Percentiles rank a stretch among this genome's conserved stretches.
Conservation (phyloP, 2,329 filamentous ascomycete species). For the Chalara sp. region DNA sequence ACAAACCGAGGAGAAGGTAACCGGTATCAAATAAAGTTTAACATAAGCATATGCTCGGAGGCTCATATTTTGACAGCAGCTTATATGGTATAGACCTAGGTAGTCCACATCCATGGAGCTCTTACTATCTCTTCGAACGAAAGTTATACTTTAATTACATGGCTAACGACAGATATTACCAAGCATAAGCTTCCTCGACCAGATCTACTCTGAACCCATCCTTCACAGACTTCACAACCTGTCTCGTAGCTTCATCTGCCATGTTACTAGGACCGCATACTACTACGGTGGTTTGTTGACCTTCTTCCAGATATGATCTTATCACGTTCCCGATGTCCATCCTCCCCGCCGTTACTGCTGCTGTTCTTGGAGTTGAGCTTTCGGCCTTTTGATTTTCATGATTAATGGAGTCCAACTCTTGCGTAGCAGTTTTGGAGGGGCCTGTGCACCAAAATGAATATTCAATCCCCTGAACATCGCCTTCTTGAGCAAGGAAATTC, state of each 20-base stretch:
- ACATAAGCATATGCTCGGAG: no score
- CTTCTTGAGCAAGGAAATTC: constrained; percentile 12
- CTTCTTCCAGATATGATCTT: constrained; percentile 6
- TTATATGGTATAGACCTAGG: no score
- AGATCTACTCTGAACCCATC: neutral
- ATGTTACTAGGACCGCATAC: neutral
- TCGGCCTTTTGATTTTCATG: constrained; percentile 20
- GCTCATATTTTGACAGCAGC: no score
- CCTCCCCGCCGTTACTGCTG: constrained; percentile 18
- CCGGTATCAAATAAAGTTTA: no score
- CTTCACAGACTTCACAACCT: neutral
- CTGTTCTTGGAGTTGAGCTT: constrained; percentile 20
- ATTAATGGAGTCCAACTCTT: constrained; percentile 7
- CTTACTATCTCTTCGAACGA: no score
- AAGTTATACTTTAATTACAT: no score
- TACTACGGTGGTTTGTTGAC: constrained; percentile 1
- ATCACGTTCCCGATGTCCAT: constrained; percentile 11
- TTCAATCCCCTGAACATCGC: constrained; percentile 21
- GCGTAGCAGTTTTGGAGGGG: constrained; percentile 8
- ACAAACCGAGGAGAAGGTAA: no score
- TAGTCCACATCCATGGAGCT: no score
- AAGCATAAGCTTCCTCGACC: neutral
- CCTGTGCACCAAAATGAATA: constrained; percentile 20
- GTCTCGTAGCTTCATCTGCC: neutral
- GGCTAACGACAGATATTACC: neutral